Base-by-base conservation (phyloP, 2,329 filamentous ascomycete genomes). In the Cladosporium halotolerans region DNA sequence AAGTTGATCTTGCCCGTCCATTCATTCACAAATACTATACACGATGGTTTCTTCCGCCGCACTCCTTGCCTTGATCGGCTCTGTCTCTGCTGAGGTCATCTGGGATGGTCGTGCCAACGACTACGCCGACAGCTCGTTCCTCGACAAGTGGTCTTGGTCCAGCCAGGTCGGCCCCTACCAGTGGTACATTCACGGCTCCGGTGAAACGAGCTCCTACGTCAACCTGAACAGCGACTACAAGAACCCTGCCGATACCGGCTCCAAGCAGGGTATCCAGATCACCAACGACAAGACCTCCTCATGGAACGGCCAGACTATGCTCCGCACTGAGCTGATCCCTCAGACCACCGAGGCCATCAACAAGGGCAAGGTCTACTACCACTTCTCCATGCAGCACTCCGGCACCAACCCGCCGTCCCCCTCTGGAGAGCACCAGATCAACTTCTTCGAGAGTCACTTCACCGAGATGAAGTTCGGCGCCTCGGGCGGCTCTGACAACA, bases 271-370 rank as follows among this genome's bases (percentile, higher is more conserved):
- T 14, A 81, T 79, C 60, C 84, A 85, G 65, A 81, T 89, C 68
- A 85, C 82, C 4, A 83, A 89, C 57, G 76, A 76, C 62, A 66
- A 69, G 62, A 84, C 79, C 1, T 77, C 85, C 1, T 86, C 81
- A 67, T 89, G 85, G 85, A 84, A 88, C 68, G 82, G 81, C 18
- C 83, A 87, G 65, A 80, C 69, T 45, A 88, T 88, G 85, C 81
- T 84, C 66, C 79, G 85, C 48, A 88, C 83, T 0, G 86, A 89
- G 71, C 73, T 89, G 56, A 89, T 89, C 59, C 85, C 85, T 8
- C 82, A 87, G 70, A 87, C 84, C 0, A 78, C 69, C 2, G 80
- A 80, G 0, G 75, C 82, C 55, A 85, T 88, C 68, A 83, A 81
- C 60, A 63, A 70, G n/a, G 84, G 84, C 41, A 83, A 79, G 46